Evolutionary conservation across 208 protist species (phyloP), one percentile per base, ranked within the genome.

Genomic region (Crithidia bombi): DNA sequence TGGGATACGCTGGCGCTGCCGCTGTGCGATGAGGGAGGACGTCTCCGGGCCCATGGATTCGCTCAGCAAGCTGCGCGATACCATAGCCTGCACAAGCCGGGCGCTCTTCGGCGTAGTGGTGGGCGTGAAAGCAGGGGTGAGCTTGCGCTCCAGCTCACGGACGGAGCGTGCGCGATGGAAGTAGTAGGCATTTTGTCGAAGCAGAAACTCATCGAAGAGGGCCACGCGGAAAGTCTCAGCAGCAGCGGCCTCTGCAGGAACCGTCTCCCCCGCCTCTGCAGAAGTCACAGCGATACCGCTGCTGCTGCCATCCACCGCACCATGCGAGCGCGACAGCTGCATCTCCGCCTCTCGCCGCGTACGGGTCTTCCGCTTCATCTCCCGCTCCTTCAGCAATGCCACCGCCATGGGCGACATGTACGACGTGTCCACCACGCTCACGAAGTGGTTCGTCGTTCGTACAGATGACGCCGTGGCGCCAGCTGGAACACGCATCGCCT

Each of bases 171-270:
- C 51, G 25, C 82, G 75, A 38, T 82, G 83, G 12, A 75, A 59
- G 43, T 86, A 74, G 71, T 93, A 79, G 21, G 67, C 82, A 56
- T 91, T 86, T 49, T 95, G 90, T 0, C 90, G 85, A 0, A 83
- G 63, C 17, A 93, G 78, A 80, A 95, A 95, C 46, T 91, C 84
- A n/a, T 91, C 81, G 71, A 94, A 91, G 23, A 80, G 82, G 15
- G 79, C 75, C 30, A 86, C 66, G 44, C 81, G 81, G 49, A 84
- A 84, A 14, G 73, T 49, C 19, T 76, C 69, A 25, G 25, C 50
- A n/a, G 7, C 15, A 47, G 43, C 43, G 15, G 5, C 15, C 15
- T 47, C 15, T 7, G 32, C 51, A 15, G 33, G 15, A 0, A 4
- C 21, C 12, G 2, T 19, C 35, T 32, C 54, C 12, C 19, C 25